Base-by-base conservation (phyloP, 2,329 filamentous ascomycete genomes). In the Aureobasidium sp. region DNA sequence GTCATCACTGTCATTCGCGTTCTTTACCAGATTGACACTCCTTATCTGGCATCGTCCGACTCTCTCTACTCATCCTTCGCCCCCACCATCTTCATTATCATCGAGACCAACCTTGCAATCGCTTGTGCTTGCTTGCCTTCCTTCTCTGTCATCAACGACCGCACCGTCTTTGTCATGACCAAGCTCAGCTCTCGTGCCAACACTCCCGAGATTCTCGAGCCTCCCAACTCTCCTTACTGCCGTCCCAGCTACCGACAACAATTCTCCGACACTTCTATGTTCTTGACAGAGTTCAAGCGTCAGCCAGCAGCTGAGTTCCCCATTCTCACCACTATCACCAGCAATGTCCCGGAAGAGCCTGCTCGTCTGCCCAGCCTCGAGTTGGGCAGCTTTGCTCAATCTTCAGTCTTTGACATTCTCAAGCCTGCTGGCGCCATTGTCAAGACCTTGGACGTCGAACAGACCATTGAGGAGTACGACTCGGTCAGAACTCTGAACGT, bases 401-500 rank as follows among this genome's bases (percentile, higher is more conserved):
- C 41, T 7, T 47, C 42, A 5, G 55, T 58, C 42, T 48, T 58
- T 17, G 55, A 58, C 42, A 48, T 58, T 9, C 55, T 58, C 55
- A 58, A 58, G 15, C 55, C 55, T 29, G 55, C 55, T 9, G 55
- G 55, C 42, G 55, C n/a, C 42, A 58, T 58, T 9, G 42, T 58
- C 20, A 47, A 47, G 55, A 58, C 55, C 5, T 48, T 47, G 29
- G 12, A 48, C 20, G 41, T 58, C 42, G 42, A 58, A 31, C 55
- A 58, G 34, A 48, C 42, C 6, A 42, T 58, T 20, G 55, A 58
- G 12, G 42, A 48, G 6, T 58, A 15, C 3, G 29, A 37, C 20
- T 47, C 55, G 8, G 41, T 48, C 14, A 5, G 29, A 6, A 25
- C 14, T 5, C 20, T 57, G 22, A 57, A 48, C 17, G 55, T 58